Percentiles rank a stretch among this genome's conserved stretches.
These are phyloP conservation scores for Leptographium lundbergii DNA, from an alignment of 2,329 filamentous ascomycete species.

Conservation along the genomic window DNA sequence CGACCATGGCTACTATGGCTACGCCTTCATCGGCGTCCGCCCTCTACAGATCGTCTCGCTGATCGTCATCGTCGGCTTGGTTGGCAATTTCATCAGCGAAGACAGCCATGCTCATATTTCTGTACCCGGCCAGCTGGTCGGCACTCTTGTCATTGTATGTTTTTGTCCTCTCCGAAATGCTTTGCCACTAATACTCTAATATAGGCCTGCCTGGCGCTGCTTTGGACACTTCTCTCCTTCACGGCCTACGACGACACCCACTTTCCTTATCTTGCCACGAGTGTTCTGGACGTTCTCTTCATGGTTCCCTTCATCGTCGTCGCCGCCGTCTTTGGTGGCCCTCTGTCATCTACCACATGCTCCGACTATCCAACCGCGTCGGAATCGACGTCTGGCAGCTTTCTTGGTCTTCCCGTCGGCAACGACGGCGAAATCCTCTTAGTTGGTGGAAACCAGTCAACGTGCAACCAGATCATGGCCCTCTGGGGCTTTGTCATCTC, in stretches of 20 bases:
- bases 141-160: constrained; percentile 68
- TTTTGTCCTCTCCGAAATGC: not conserved
- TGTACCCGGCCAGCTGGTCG: constrained; percentile 62
- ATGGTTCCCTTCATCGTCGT: constrained; percentile 70
- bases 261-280: constrained; percentile 65
- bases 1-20: constrained; percentile 33
- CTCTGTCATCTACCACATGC: constrained; percentile 69
- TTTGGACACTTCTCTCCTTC: constrained; percentile 59
- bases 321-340: constrained; percentile 64
- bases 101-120: constrained; percentile 54
- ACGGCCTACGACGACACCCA: constrained; percentile 36
- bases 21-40: constrained; percentile 64
- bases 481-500: constrained; percentile 79
- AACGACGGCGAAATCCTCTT: constrained; percentile 27
- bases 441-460: constrained; percentile 40
- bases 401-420: constrained; percentile 28
- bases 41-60: constrained; percentile 59
- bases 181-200: constrained; percentile 11
- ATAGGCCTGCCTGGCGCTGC: constrained; percentile 62
- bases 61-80: constrained; percentile 66
- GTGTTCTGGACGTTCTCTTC: constrained; percentile 52
- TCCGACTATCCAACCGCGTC: constrained; percentile 29
- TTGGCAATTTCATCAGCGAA: constrained; percentile 67
- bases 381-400: constrained; percentile 18
- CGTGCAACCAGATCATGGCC: constrained; percentile 75